These are phyloP conservation scores for Coemansia sp. DNA, from an alignment of 192 early-diverging fungal genomes.

Conservation along the genomic window DNA sequence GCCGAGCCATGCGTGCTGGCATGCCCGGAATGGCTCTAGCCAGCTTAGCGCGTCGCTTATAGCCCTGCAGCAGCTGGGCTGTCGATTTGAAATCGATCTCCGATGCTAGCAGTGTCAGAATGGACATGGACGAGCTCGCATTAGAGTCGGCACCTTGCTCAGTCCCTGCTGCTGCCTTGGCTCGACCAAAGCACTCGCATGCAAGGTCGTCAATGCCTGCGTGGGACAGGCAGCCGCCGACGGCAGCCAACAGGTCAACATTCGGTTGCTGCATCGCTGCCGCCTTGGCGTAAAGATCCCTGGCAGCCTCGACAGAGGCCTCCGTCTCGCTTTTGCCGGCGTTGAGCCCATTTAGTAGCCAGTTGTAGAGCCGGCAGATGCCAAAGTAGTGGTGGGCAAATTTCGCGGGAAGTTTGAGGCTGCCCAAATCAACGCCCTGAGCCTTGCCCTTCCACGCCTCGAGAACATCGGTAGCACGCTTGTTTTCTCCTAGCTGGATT, in stretches of 20 bases:
- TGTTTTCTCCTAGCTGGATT: conserved; percentile 23
- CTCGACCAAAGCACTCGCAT: conserved; percentile 20
- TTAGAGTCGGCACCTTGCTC: background rate
- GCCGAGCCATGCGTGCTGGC: conserved; percentile 30
- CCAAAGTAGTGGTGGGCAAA: conserved; percentile 53
- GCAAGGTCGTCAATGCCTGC: conserved; percentile 27
- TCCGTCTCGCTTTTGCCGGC: conserved; percentile 2
- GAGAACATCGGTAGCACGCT: conserved; percentile 26
- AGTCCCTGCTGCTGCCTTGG: background rate
- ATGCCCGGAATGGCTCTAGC: conserved; percentile 26
- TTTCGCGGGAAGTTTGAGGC: conserved; percentile 7
- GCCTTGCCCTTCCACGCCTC: conserved; percentile 37
- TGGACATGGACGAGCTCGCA: conserved; percentile 14
- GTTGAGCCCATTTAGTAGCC: conserved; percentile 14
- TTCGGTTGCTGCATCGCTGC: background rate
- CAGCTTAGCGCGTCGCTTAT: conserved; percentile 18
- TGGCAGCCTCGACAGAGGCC: conserved; percentile 19
- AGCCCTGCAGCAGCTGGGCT: conserved; percentile 31
- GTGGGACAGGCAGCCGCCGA: conserved; percentile 43
- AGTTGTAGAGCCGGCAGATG: conserved; percentile 23
- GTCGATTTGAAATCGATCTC: background rate
- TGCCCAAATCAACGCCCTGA: conserved; percentile 13
- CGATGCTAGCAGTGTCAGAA: conserved; percentile 23
- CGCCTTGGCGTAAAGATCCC: conserved; percentile 16
- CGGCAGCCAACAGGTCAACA: conserved; percentile 24